Conservation (phyloP, 176 grass and related monocot species). For the Typha latifolia region DNA sequence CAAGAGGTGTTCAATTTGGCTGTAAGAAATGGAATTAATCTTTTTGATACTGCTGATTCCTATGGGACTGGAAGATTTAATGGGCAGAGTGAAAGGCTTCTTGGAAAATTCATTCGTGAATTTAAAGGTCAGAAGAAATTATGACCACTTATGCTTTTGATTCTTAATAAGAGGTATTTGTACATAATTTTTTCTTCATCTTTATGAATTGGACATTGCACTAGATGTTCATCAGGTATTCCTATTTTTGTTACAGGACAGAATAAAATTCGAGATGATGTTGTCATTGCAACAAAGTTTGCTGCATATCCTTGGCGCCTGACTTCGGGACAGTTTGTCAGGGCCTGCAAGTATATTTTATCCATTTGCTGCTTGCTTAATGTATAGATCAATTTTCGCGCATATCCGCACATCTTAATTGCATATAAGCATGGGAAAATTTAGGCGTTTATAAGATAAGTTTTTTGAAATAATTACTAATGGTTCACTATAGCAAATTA, state of each 20-base stretch:
- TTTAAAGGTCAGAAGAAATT: constrained; percentile 34
- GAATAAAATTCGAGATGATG: constrained; percentile 40
- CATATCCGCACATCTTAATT: not conserved
- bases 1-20: constrained; percentile 77
- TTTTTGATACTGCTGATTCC: constrained; percentile 96
- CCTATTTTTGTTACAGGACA: constrained; percentile 23
- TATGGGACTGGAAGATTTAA: constrained; percentile 80
- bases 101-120: constrained; percentile 75
- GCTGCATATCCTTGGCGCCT: constrained; percentile 89
- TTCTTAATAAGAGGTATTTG: not conserved
- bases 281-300: constrained; percentile 94
- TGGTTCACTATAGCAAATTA: not conserved
- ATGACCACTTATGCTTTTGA: not conserved
- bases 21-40: constrained; percentile 65
- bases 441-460: not conserved
- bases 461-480: not conserved
- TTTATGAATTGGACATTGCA: too few relatives aligned
- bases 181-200: not conserved
- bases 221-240: too few relatives aligned
- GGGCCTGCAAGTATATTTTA: constrained; percentile 91
- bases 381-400: constrained; percentile 16
- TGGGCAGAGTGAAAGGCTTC: constrained; percentile 75
- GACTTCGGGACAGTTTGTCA: constrained; percentile 90
- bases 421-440: not conserved
- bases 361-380: constrained; percentile 38